Percentiles rank a stretch among this genome's conserved stretches.
These are phyloP conservation scores for Ceratocystis albifundus DNA, from an alignment of 2,329 filamentous ascomycete genomes.

Conservation along the genomic window DNA sequence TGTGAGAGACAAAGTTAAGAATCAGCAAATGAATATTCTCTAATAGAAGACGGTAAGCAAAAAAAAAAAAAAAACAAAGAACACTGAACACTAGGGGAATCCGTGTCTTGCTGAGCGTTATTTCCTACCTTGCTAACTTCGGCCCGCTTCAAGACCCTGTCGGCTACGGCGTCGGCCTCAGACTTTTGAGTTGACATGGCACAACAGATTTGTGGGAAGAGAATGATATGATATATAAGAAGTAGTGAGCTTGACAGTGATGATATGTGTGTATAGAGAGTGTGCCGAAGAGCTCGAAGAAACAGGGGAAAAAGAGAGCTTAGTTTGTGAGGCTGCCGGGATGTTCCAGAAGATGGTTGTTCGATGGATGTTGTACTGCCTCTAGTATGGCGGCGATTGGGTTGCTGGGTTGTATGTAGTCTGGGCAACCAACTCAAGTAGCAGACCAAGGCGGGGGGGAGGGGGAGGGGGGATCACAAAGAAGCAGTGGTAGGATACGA, in stretches of 20 bases:
- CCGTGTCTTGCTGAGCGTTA: background rate
- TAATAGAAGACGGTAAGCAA: background rate
- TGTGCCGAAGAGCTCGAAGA: background rate
- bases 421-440: background rate
- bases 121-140: slow-evolving; percentile 60
- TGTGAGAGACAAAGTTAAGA: slow-evolving; percentile 31
- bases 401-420: background rate
- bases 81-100: no score
- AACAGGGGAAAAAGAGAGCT: background rate
- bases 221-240: background rate
- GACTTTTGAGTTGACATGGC: slow-evolving; percentile 45
- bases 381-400: background rate
- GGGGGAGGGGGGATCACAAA: no score
- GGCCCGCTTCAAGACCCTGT: slow-evolving; percentile 59
- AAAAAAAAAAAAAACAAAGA: no score
- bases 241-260: background rate
- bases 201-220: slow-evolving; percentile 32
- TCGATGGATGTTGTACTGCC: background rate
- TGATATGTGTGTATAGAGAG: background rate
- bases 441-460: no score
- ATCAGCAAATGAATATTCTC: background rate
- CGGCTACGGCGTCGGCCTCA: slow-evolving; percentile 48
- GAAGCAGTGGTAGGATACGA: background rate
- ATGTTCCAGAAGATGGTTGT: background rate
- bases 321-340: background rate